Conservation (phyloP, 768 basidiomycete species). For the Lyophyllum semitale region DNA sequence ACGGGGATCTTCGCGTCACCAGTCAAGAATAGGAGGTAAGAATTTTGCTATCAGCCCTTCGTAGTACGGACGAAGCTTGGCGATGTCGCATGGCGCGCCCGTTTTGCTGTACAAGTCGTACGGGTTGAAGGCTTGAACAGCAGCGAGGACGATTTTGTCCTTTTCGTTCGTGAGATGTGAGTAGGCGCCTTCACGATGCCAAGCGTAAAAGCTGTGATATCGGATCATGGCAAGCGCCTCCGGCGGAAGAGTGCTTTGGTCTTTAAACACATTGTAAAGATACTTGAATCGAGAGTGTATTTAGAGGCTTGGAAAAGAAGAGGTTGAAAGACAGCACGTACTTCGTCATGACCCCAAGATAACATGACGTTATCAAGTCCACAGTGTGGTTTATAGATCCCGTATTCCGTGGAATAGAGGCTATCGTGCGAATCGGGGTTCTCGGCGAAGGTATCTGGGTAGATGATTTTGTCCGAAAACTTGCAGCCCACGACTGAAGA, state of each 20-base stretch:
- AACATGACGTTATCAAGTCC: slow-evolving; percentile 88
- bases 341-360: slow-evolving; percentile 92
- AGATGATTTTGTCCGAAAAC: slow-evolving; percentile 83
- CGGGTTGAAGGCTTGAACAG: slow-evolving; percentile 88
- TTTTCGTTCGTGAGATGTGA: slow-evolving; percentile 74
- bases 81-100: slow-evolving; percentile 65
- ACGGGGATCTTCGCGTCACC: slow-evolving; percentile 46
- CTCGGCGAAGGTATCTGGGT: slow-evolving; percentile 72
- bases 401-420: slow-evolving; percentile 70
- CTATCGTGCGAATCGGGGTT: slow-evolving; percentile 71
- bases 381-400: slow-evolving; percentile 77
- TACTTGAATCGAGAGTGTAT: slow-evolving; percentile 48
- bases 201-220: slow-evolving; percentile 94
- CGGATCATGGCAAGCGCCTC: slow-evolving; percentile 91
- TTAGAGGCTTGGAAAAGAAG: not conserved
- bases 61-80: slow-evolving; percentile 80
- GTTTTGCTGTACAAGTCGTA: slow-evolving; percentile 94
- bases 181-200: slow-evolving; percentile 91
- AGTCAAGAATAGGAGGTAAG: slow-evolving; percentile 81
- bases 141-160: slow-evolving; percentile 63
- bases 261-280: slow-evolving; percentile 80
- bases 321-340: slow-evolving; percentile 31
- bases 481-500: slow-evolving; percentile 78
- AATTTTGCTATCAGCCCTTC: slow-evolving; percentile 79
- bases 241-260: slow-evolving; percentile 76